Evolutionary conservation across 306 rosid genomes (phyloP), one percentile per base, ranked within the genome.

Genomic region (Inga oerstediana): DNA sequence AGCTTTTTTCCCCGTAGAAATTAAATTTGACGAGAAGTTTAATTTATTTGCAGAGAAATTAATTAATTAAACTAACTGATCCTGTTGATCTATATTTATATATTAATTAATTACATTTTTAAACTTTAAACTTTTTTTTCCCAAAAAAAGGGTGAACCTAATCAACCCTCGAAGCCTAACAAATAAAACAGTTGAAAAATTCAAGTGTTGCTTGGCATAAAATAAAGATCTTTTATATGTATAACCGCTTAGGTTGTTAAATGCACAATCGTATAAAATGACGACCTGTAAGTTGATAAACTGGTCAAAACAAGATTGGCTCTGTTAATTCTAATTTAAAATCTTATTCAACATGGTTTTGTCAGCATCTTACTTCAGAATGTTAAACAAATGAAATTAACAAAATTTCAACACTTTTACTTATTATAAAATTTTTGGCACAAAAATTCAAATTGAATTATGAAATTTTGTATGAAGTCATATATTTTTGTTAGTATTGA

Each of bases 341-440:
- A 16, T 54, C 7, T 75, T 37, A 11, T 54, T 75, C 67, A 75
- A 54, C 66, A 54, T 9, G 24, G 35, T 37, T 54, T 64, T 30
- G 66, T 75, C 79, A 52, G 8, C 79, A 75, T 32, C 66, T 52
- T 35, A 76, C 54, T 19, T 56, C 51, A 20, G 7, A 37, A 11
- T 75, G 54, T n/a, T n/a, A 76, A 37, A 20, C n/a, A 54, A 76
- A 39, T 24, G 11, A 54, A 76, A 39, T 24, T 27, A 24, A 62
- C 62, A 41, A 16, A 39, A 76, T 11, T n/a, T 39, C 37, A 11
- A 72, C 56, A 44, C 34, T 76, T 5, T 39, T 44, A 22, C 8
- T 56, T 20, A 20, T 22, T 76, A n/a, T 76, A n/a, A 24, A 59
- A 76, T 76, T 41, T 34, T 39, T 59, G 70, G 64, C 71, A 41